Evolutionary conservation across 306 rosid species (phyloP).

Genomic region (Dryas octopetala): DNA sequence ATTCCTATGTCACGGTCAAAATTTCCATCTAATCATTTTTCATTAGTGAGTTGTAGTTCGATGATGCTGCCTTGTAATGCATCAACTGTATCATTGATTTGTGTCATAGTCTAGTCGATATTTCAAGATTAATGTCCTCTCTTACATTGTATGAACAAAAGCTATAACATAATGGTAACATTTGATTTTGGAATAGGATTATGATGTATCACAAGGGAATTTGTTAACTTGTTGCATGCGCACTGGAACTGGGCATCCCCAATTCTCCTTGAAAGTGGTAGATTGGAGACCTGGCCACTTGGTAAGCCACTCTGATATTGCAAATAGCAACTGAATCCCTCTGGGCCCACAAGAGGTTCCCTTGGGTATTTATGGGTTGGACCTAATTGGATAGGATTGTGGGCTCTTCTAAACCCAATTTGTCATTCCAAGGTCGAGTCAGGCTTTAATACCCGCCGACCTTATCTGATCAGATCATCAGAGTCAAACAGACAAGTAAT

Average conservation of each 20-base stretch:
- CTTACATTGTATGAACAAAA: not conserved
- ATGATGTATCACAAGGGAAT: not conserved
- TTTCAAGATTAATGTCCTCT: not conserved
- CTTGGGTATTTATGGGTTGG: not conserved
- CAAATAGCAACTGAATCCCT: not conserved
- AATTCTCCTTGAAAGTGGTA: too few relatives aligned
- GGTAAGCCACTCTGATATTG: not conserved
- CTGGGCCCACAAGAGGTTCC: slow-evolving; percentile 7
- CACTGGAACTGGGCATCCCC: not conserved
- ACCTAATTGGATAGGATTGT: not conserved
- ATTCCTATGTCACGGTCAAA: not conserved
- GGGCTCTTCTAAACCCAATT: not conserved
- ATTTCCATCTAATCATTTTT: not conserved
- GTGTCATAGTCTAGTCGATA: not conserved
- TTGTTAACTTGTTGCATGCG: not conserved
- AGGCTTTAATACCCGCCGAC: not conserved
- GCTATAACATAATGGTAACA: not conserved
- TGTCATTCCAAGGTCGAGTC: not conserved
- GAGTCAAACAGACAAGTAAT: not conserved
- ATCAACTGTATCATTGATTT: not conserved
- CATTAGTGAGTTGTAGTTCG: not conserved
- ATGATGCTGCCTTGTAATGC: not conserved
- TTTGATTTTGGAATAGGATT: not conserved
- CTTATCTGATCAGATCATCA: slow-evolving; percentile 9
- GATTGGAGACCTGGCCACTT: not conserved